A percentile compares a stretch with the other conserved stretches of the same genome.
phyloP scores from a whole-genome alignment of 163 green algal species.

The Chlamydomonas reinhardtii region DNA sequence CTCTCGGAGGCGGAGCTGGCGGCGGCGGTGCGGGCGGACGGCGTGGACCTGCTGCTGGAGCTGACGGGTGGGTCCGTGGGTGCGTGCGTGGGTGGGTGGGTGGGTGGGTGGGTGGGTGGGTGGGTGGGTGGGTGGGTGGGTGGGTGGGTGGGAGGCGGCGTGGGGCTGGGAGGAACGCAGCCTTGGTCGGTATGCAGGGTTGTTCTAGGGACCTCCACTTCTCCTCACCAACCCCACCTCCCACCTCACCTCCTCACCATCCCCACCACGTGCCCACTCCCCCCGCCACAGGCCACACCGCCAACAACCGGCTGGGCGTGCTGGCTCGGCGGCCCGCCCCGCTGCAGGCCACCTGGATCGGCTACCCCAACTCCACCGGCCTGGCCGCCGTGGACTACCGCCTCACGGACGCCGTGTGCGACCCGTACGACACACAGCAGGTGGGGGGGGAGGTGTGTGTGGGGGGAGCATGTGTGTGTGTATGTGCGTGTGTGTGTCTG shows the following conservation, averaged over 20 bases:
- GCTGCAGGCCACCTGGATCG: constrained; percentile 97
- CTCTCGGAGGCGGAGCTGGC: constrained; percentile 85
- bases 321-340: constrained; percentile 89
- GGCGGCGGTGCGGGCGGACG: constrained; percentile 79
- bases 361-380: constrained; percentile 98
- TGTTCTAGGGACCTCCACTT: too few relatives aligned
- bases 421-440: constrained; percentile 86
- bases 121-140: not conserved
- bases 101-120: not conserved
- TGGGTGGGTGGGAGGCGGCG: too few relatives aligned
- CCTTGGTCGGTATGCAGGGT: too few relatives aligned
- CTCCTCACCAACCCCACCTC: too few relatives aligned
- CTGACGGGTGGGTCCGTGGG: constrained; percentile 79
- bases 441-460: too few relatives aligned
- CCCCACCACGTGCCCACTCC: too few relatives aligned
- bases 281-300: constrained; percentile 87
- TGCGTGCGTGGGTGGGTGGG: not conserved
- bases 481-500: too few relatives aligned
- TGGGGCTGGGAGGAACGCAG: too few relatives aligned
- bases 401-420: constrained; percentile 91
- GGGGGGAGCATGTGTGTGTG: not conserved
- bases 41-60: constrained; percentile 96
- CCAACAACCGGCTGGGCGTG: constrained; percentile 94
- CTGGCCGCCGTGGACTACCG: constrained; percentile 92
- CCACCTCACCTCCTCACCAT: too few relatives aligned